Evolutionary conservation across 495 filamentous ascomycete species (phyloP).

Genomic region (Tuber microsphaerosporum): DNA sequence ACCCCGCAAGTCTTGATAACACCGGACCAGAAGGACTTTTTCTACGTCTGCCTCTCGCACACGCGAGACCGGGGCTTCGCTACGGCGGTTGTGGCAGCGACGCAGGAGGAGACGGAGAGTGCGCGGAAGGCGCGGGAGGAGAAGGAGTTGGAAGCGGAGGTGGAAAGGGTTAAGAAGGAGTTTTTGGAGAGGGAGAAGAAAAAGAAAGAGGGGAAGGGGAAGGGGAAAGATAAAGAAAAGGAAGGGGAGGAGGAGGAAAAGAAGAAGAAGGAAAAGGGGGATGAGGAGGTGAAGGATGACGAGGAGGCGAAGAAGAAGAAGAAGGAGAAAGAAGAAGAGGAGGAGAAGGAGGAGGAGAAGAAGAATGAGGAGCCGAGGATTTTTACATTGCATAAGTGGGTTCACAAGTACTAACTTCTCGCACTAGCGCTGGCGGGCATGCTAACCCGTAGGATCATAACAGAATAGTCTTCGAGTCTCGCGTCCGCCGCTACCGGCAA

Average conservation of each 20-base stretch:
- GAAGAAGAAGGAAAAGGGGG: conserved; percentile 49
- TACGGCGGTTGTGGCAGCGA: conserved; percentile 69
- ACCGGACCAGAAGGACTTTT: conserved; percentile 90
- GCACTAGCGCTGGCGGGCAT: conserved; percentile 16
- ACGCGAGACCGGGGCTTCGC: conserved; percentile 78
- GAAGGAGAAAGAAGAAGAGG: conserved; percentile 35
- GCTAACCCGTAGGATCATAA: conserved; percentile 9
- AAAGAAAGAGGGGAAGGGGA: conserved; percentile 55
- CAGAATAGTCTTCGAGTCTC: conserved; percentile 80
- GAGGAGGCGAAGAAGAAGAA: conserved; percentile 46
- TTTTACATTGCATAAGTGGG: conserved; percentile 78
- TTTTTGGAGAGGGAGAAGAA: conserved; percentile 65
- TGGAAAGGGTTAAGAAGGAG: conserved; percentile 66
- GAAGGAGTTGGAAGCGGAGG: conserved; percentile 54
- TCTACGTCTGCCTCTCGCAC: conserved; percentile 80
- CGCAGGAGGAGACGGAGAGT: conserved; percentile 59
- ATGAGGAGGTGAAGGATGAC: conserved; percentile 52
- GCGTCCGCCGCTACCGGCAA: conserved; percentile 69
- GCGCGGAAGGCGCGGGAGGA: conserved; percentile 61
- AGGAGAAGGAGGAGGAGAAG: conserved; percentile 28
- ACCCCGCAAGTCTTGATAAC: conserved; percentile 82
- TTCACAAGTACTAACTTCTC: conserved; percentile 1
- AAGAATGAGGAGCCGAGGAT: conserved; percentile 53
- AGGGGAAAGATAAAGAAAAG: conserved; percentile 47
- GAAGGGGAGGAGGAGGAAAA: conserved; percentile 47